Evolutionary conservation across 192 early-diverging fungal genomes (phyloP).

Genomic region (Borealophlyctis nickersoniae): DNA sequence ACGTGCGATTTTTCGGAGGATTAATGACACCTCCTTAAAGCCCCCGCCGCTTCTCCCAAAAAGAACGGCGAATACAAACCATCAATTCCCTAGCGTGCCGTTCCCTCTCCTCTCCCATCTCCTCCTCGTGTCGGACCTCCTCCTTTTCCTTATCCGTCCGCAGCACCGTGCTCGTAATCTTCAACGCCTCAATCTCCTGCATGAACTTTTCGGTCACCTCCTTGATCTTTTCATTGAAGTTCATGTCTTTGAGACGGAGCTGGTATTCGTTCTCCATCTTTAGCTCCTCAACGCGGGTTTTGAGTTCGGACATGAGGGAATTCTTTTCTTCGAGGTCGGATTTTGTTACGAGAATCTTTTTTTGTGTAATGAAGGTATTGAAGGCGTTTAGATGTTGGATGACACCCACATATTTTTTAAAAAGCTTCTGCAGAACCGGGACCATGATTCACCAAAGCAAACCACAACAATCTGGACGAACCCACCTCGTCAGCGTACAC

Average conservation of each 20-base stretch:
- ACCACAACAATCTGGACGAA: not conserved
- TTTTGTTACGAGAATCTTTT: slow-evolving; percentile 60
- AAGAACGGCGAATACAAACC: slow-evolving; percentile 17
- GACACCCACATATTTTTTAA: no score
- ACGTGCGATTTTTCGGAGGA: not conserved
- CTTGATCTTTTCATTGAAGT: slow-evolving; percentile 67
- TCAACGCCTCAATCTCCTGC: slow-evolving; percentile 62
- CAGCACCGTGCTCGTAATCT: slow-evolving; percentile 56
- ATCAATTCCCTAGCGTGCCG: slow-evolving; percentile 50
- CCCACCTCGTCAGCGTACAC: slow-evolving; percentile 58
- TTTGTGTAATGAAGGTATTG: not conserved
- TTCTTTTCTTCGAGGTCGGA: slow-evolving; percentile 61
- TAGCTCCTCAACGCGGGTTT: slow-evolving; percentile 59
- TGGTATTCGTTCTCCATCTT: slow-evolving; percentile 72
- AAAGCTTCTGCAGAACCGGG: no score
- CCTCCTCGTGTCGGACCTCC: slow-evolving; percentile 57
- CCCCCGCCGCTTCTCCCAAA: no score
- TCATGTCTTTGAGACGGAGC: slow-evolving; percentile 64
- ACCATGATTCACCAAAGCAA: no score
- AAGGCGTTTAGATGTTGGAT: no score
- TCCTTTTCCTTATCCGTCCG: slow-evolving; percentile 65
- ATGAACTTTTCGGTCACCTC: slow-evolving; percentile 62
- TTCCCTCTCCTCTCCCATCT: slow-evolving; percentile 55
- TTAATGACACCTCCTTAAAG: not conserved
- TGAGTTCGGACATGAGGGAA: slow-evolving; percentile 54